These are phyloP conservation scores for Leishmania aethiopica DNA, from an alignment of 208 protist species.

Conservation along the genomic window DNA sequence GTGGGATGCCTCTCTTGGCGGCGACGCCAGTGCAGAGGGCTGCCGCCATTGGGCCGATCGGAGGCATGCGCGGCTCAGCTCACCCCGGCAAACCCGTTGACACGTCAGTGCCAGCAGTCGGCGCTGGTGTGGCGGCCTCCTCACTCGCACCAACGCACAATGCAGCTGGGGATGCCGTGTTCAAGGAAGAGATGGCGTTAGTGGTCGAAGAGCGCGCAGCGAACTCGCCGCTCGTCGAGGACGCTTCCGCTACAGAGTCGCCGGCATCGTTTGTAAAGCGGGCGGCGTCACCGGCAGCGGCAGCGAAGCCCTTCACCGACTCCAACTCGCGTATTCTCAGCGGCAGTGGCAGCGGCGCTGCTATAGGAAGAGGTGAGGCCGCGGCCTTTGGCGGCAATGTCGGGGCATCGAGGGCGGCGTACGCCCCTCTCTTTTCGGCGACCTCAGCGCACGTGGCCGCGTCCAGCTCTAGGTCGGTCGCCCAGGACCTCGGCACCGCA, in stretches of 20 bases:
- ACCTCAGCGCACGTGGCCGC: background rate
- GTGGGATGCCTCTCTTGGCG: slow-evolving; percentile 13
- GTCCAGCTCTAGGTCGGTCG: background rate
- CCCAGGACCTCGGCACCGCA: background rate
- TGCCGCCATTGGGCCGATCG: background rate
- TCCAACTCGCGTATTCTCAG: background rate
- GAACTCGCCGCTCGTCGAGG: background rate
- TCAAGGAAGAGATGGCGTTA: background rate
- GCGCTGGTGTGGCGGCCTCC: background rate
- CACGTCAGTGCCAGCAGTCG: background rate
- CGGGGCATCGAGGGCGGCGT: background rate
- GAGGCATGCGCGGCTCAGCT: background rate
- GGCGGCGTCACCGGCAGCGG: background rate
- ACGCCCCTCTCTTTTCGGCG: background rate
- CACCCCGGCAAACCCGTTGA: background rate
- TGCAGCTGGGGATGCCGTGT: background rate
- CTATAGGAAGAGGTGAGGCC: background rate
- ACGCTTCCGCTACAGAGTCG: background rate
- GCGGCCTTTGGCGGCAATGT: background rate
- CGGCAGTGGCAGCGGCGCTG: background rate
- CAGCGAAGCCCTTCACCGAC: background rate
- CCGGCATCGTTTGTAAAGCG: slow-evolving; percentile 26
- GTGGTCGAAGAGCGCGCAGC: background rate
- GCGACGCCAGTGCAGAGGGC: slow-evolving; percentile 6
- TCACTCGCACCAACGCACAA: background rate